Evolutionary conservation across 345 rosid genomes (phyloP), one percentile per base, ranked within the genome.

Genomic region (Populus simonii): DNA sequence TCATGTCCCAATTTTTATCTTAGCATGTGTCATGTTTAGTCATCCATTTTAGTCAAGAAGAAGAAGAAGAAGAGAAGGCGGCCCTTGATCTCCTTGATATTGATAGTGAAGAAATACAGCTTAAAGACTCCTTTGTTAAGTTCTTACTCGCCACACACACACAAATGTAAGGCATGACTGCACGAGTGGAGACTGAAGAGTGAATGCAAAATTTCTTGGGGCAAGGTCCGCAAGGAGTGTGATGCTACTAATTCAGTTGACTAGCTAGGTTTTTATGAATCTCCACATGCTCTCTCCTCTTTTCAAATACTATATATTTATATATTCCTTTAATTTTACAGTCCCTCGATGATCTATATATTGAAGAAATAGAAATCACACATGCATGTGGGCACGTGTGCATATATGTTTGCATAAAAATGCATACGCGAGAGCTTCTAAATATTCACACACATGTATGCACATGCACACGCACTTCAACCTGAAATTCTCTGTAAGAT

Each of bases 391-490:
- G 75, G 91, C 93, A 88, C 88, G 93, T 90, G 92, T 87, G 90
- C 88, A 78, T 79, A 83, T 79, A 75, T 74, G 45, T 85, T 89
- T 86, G 78, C 78, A 83, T 80, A 72, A 85, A 74, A 72, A 29
- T 70, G 79, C 74, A 65, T 38, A 82, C 80, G 86, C 87, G 84
- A 77, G 83, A 82, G 81, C 85, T 85, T 89, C 89, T 84, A 92
- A 86, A 84, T 84, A 85, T 86, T 85, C 84, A 89, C 89, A 89
- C 93, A 91, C 90, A 80, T 91, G 97, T 88, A 66, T 85, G 92
- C 98, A 94, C 94, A 93, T 94, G 96, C 89, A 89, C 89, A 84
- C 92, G 87, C 87, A 82, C 63, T 86, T 89, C 94, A 83, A 90
- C 87, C 90, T 68, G 41, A 74, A 71, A 47, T 73, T 82, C 87